Evolutionary conservation across 2,329 filamentous ascomycete species (phyloP).

Genomic region (Ceratocystis papillata): DNA sequence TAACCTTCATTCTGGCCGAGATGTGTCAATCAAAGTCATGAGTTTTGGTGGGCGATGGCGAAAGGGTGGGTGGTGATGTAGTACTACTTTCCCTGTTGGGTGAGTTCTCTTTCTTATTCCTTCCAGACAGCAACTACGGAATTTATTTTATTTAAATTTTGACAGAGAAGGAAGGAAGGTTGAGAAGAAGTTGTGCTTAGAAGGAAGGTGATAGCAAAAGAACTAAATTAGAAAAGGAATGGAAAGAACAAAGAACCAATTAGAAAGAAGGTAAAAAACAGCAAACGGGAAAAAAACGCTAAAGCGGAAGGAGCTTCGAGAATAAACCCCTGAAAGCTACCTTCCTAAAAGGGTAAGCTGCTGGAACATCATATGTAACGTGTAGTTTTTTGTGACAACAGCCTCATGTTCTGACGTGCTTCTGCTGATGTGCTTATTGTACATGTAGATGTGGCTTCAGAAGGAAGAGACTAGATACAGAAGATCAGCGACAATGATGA

Average conservation of each 20-base stretch:
- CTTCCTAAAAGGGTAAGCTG: slow-evolving; percentile 3
- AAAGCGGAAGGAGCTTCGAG: neutral
- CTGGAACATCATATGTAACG: neutral
- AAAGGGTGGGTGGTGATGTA: too few relatives aligned
- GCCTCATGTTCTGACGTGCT: neutral
- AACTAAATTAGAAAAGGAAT: neutral
- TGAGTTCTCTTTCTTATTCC: too few relatives aligned
- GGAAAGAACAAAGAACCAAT: neutral
- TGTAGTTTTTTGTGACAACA: neutral
- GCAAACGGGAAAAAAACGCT: neutral
- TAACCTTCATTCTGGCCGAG: too few relatives aligned
- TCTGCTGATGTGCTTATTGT: neutral
- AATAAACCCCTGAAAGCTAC: slow-evolving; percentile 7
- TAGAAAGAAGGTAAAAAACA: neutral
- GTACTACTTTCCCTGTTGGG: too few relatives aligned
- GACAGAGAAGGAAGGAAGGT: too few relatives aligned
- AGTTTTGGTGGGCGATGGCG: too few relatives aligned
- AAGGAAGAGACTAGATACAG: neutral
- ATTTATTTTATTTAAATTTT: too few relatives aligned
- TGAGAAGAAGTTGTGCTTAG: too few relatives aligned
- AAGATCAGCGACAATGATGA: neutral
- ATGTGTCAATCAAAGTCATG: too few relatives aligned
- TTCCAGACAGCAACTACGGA: too few relatives aligned
- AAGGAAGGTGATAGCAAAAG: neutral
- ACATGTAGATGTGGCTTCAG: neutral